These are phyloP conservation scores for Aleurites moluccanus DNA, from an alignment of 441 rosid genomes.

Conservation along the genomic window DNA sequence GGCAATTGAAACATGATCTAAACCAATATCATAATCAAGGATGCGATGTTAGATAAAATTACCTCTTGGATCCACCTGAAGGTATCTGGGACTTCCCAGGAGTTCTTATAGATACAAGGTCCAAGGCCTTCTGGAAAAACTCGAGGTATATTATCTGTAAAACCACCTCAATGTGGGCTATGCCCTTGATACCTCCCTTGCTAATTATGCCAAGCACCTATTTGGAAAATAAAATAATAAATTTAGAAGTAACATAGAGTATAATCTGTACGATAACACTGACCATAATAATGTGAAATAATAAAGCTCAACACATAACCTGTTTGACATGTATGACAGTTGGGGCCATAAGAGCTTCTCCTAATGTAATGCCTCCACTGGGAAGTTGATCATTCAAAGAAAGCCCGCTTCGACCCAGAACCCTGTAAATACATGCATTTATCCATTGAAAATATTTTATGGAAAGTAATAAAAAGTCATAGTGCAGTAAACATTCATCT, in stretches of 20 bases:
- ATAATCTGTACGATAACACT: neutral
- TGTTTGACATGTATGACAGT: constrained; percentile 85
- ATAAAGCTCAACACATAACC: constrained; percentile 40
- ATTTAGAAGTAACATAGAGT: neutral
- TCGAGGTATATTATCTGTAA: constrained; percentile 89
- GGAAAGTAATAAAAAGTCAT: neutral
- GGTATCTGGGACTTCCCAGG: constrained; percentile 73
- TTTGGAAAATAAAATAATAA: constrained; percentile 2
- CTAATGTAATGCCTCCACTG: constrained; percentile 52
- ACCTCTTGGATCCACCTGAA: constrained; percentile 97
- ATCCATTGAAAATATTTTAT: neutral
- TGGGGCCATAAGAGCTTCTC: constrained; percentile 92
- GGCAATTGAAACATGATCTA: neutral
- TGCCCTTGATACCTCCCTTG: constrained; percentile 87
- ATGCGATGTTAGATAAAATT: constrained; percentile 6
- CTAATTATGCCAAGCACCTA: constrained; percentile 79
- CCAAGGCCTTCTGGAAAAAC: constrained; percentile 82
- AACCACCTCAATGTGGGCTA: constrained; percentile 95
- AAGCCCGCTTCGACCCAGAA: constrained; percentile 58
- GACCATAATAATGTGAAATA: constrained; percentile 3
- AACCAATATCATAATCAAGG: neutral
- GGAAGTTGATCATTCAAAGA: constrained; percentile 70
- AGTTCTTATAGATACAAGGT: constrained; percentile 53
- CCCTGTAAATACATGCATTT: constrained; percentile 39
- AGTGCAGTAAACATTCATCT: constrained; percentile 2